phyloP scores from a whole-genome alignment of 257 asterid species.

The Solanum commersonii region DNA sequence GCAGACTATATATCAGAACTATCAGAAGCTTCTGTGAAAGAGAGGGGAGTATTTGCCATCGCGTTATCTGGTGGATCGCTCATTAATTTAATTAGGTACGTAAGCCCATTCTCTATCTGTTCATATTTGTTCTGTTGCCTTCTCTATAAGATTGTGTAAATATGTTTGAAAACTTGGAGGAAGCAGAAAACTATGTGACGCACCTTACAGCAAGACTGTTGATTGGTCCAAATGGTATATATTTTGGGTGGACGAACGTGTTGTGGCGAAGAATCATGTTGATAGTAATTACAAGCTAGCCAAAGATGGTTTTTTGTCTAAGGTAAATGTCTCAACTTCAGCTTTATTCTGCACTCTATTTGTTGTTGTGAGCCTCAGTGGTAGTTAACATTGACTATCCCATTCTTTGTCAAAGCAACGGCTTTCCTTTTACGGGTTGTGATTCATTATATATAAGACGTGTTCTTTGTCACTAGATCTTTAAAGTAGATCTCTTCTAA shows the following conservation, averaged over 20 bases:
- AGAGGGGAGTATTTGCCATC: constrained; percentile 66
- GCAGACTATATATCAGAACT: constrained; percentile 83
- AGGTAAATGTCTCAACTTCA: constrained; percentile 36
- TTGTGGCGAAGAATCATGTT: constrained; percentile 69
- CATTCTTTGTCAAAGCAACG: not conserved
- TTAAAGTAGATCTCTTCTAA: not conserved
- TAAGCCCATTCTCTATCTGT: constrained; percentile 9
- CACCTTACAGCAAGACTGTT: constrained; percentile 77
- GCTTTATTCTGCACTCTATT: not conserved
- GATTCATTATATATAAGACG: not conserved
- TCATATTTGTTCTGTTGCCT: constrained; percentile 9
- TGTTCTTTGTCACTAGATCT: not conserved
- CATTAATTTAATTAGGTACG: constrained; percentile 58
- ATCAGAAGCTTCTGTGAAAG: constrained; percentile 78
- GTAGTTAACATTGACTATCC: not conserved
- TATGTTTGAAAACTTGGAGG: not conserved
- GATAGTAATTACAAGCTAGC: constrained; percentile 92
- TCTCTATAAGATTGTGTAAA: not conserved
- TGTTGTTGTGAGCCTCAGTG: not conserved
- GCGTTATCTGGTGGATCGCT: constrained; percentile 96
- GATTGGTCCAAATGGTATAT: constrained; percentile 92
- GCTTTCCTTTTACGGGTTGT: not conserved
- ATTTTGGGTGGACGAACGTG: constrained; percentile 92
- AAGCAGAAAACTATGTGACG: constrained; percentile 78
- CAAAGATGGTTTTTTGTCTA: constrained; percentile 66